These are phyloP conservation scores for Maudiozyma serrabonitensis DNA, from an alignment of 805 yeast genomes.

Conservation along the genomic window DNA sequence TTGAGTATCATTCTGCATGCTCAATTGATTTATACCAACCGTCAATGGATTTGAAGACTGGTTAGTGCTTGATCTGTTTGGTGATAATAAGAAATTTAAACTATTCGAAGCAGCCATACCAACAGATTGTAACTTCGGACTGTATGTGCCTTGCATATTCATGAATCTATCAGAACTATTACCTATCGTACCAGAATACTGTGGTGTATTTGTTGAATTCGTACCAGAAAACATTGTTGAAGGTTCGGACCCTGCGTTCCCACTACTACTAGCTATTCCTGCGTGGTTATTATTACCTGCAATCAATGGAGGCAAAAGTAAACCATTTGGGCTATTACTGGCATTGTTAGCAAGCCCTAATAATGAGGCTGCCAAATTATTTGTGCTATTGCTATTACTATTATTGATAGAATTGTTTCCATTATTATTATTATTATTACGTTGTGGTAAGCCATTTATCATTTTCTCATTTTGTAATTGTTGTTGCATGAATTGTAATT, in stretches of 20 bases:
- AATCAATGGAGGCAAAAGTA: slow-evolving; percentile 21
- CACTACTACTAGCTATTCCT: neutral
- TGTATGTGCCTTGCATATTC: neutral
- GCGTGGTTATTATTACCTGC: slow-evolving; percentile 1
- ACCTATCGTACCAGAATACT: neutral
- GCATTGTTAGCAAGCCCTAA: neutral
- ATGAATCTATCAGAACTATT: neutral
- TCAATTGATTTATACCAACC: neutral
- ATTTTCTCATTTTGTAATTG: slow-evolving; percentile 1
- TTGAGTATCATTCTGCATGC: neutral
- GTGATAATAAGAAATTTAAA: slow-evolving; percentile 8
- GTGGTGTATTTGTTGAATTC: neutral
- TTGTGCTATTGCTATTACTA: slow-evolving; percentile 2
- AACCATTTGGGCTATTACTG: slow-evolving; percentile 8
- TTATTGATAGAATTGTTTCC: neutral
- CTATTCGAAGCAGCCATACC: slow-evolving; percentile 9
- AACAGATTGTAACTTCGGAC: slow-evolving; percentile 7
- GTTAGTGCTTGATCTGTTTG: slow-evolving; percentile 4
- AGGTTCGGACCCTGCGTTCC: neutral
- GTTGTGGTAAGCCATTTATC: neutral
- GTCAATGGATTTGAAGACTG: neutral
- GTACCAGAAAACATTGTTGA: neutral
- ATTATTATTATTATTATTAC: neutral
- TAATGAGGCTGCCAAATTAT: neutral
- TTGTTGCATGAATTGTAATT: slow-evolving; percentile 18